phyloP scores from a whole-genome alignment of 805 yeast species.

The Candida golubevii region DNA sequence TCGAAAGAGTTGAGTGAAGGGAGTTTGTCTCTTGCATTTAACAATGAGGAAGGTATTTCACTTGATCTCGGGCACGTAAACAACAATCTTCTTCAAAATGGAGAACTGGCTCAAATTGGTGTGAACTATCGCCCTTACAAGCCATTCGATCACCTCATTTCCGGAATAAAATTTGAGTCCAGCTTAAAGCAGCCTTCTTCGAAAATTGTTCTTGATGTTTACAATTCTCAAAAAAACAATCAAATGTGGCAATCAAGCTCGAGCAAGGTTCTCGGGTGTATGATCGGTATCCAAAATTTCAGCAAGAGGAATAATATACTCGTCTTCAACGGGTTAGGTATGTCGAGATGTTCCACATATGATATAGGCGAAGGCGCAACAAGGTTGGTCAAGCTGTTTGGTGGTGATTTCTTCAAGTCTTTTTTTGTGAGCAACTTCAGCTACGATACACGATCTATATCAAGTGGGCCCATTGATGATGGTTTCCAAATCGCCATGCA shows the following conservation, averaged over 20 bases:
- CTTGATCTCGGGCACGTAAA: conserved; percentile 38
- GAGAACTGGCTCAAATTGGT: conserved; percentile 48
- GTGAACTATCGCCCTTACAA: conserved; percentile 50
- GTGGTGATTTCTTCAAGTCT: conserved; percentile 34
- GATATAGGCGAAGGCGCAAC: conserved; percentile 39
- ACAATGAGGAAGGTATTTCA: conserved; percentile 36
- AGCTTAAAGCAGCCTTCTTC: conserved; percentile 44
- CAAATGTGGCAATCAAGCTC: conserved; percentile 51
- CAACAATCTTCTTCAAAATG: conserved; percentile 45
- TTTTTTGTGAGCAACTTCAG: conserved; percentile 26
- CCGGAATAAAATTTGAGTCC: conserved; percentile 43
- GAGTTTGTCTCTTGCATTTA: conserved; percentile 32
- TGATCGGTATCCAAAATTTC: conserved; percentile 45
- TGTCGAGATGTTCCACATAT: conserved; percentile 52
- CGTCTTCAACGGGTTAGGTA: conserved; percentile 50
- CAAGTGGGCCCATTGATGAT: conserved; percentile 16
- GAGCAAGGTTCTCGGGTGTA: conserved; percentile 49
- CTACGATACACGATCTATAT: conserved; percentile 16
- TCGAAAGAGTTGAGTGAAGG: conserved; percentile 36
- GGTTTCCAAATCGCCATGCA: conserved; percentile 55
- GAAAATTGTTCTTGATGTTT: conserved; percentile 35
- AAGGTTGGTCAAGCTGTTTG: conserved; percentile 37
- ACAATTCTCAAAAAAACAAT: conserved; percentile 38
- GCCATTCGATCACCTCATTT: conserved; percentile 41
- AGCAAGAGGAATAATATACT: conserved; percentile 23